Evolutionary conservation across 768 basidiomycete genomes (phyloP).

Genomic region (Dentipellis sp.): DNA sequence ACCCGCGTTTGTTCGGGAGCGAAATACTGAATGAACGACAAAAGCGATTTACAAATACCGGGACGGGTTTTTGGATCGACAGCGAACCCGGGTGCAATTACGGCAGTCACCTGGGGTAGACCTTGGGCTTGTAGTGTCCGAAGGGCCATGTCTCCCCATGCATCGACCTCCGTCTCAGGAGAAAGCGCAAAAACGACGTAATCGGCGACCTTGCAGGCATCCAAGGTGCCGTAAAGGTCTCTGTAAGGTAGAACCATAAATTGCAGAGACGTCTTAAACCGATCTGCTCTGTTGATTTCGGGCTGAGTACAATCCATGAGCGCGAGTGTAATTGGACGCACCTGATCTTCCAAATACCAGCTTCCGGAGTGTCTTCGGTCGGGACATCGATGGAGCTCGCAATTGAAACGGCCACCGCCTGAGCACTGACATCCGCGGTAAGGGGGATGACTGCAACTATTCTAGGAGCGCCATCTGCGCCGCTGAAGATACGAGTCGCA

Average conservation of each 20-base stretch:
- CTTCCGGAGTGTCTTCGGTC: constrained; percentile 39
- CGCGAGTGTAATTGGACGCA: constrained; percentile 23
- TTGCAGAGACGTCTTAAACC: constrained; percentile 88
- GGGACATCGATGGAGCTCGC: constrained; percentile 49
- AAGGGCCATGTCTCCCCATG: constrained; percentile 81
- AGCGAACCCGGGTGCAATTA: constrained; percentile 46
- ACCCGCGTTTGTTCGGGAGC: constrained; percentile 74
- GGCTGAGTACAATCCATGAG: background rate
- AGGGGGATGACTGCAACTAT: constrained; percentile 87
- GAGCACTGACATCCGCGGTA: constrained; percentile 51
- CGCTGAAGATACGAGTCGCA: constrained; percentile 69
- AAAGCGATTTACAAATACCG: constrained; percentile 73
- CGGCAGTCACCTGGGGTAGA: constrained; percentile 73
- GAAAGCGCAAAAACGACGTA: constrained; percentile 85
- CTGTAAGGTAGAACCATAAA: constrained; percentile 72
- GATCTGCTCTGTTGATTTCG: constrained; percentile 52
- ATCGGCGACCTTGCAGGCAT: constrained; percentile 82
- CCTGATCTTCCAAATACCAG: constrained; percentile 62
- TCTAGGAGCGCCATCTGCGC: constrained; percentile 70
- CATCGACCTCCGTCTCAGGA: constrained; percentile 69
- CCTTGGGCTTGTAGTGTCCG: constrained; percentile 88
- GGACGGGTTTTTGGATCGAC: constrained; percentile 55
- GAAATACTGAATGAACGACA: constrained; percentile 95
- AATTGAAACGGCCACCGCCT: constrained; percentile 44
- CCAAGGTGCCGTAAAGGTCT: constrained; percentile 67